Conservation (phyloP, 106 monocot species). For the Dendrobium nobile region DNA sequence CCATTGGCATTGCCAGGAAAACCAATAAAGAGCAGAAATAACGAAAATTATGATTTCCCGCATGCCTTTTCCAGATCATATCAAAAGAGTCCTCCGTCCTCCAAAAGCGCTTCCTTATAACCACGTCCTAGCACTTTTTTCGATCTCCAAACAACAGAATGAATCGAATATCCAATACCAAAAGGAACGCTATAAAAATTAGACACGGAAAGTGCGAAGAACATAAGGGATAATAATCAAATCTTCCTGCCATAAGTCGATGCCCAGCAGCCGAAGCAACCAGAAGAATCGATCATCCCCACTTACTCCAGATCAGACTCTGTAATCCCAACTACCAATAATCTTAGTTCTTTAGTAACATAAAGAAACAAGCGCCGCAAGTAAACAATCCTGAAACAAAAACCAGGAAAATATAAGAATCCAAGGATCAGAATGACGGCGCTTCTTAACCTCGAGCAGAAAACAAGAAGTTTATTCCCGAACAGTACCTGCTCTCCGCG, state of each 20-base stretch:
- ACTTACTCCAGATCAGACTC: neutral
- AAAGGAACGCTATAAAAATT: constrained; percentile 1
- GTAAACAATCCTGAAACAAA: too few relatives aligned
- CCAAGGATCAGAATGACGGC: too few relatives aligned
- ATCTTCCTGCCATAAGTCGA: constrained; percentile 1
- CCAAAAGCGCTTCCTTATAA: neutral
- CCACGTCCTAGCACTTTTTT: neutral
- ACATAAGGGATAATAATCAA: neutral
- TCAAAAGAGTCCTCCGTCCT: neutral
- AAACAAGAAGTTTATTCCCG: neutral
- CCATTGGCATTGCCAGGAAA: neutral
- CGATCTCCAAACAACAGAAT: neutral
- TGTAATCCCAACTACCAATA: constrained; percentile 5
- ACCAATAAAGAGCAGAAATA: neutral
- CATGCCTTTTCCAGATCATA: neutral
- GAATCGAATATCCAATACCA: neutral
- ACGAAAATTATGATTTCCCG: neutral
- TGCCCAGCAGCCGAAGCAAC: neutral
- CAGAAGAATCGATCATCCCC: neutral
- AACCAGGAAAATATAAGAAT: too few relatives aligned
- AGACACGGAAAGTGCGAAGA: neutral
- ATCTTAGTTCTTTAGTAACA: neutral
- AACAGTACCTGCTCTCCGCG: neutral
- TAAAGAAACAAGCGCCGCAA: neutral
- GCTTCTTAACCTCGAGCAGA: neutral